Evolutionary conservation across 768 basidiomycete species (phyloP).

Genomic region (Fomitopsis serialis): DNA sequence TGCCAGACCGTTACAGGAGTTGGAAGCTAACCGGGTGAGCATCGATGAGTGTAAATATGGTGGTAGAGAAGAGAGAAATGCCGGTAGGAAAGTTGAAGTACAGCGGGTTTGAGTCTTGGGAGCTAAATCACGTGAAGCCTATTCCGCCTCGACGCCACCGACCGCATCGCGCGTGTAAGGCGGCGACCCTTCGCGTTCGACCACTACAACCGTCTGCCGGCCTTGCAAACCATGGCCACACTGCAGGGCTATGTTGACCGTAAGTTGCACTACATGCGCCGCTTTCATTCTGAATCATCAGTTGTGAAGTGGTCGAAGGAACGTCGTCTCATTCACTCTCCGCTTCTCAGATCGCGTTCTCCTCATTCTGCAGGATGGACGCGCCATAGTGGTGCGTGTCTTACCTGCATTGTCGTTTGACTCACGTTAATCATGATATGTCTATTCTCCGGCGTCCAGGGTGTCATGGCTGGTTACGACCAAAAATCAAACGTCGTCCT

Average conservation of each 20-base stretch:
- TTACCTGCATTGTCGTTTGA: background rate
- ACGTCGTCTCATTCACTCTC: background rate
- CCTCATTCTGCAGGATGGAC: conserved; percentile 93
- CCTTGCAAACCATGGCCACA: conserved; percentile 59
- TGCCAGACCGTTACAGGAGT: too few relatives aligned
- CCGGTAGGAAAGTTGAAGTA: too few relatives aligned
- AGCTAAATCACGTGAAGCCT: too few relatives aligned
- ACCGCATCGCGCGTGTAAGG: background rate
- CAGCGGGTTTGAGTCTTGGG: too few relatives aligned
- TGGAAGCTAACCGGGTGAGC: background rate
- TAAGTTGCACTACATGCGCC: conserved; percentile 27
- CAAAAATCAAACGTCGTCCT: conserved; percentile 95
- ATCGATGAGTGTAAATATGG: background rate
- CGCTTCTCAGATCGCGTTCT: conserved; percentile 69
- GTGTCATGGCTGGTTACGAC: conserved; percentile 88
- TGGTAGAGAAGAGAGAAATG: background rate
- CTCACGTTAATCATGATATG: background rate
- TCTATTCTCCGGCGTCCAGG: conserved; percentile 38
- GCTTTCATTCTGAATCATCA: background rate
- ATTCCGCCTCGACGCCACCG: background rate
- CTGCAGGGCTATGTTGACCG: conserved; percentile 91
- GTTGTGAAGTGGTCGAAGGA: background rate
- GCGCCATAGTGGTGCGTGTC: conserved; percentile 79
- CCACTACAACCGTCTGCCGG: background rate
- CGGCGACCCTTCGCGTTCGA: background rate